A percentile compares a stretch with the other conserved stretches of the same genome.
These are phyloP conservation scores for Brassica incana DNA, from an alignment of 345 rosid genomes.

Conservation along the genomic window DNA sequence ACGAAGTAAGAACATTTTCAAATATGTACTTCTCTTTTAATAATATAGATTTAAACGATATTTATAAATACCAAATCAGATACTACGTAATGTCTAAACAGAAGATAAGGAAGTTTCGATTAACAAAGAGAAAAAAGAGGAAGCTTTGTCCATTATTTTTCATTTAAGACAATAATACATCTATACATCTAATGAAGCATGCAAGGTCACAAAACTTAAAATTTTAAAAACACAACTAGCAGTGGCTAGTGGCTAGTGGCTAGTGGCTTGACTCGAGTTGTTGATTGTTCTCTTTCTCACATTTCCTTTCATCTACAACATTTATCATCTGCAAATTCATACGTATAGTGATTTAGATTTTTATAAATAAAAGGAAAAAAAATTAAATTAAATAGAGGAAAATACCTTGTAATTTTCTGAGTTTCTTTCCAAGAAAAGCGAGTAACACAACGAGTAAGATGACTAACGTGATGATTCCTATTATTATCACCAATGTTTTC, in stretches of 20 bases:
- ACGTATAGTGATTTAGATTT: background rate
- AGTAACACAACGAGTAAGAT: conserved; percentile 70
- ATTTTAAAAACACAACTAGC: conserved; percentile 25
- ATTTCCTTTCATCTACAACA: conserved; percentile 14
- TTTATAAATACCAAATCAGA: conserved; percentile 9
- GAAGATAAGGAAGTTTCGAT: background rate
- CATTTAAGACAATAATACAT: conserved; percentile 11
- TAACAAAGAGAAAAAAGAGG: no score
- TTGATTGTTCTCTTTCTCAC: conserved; percentile 9
- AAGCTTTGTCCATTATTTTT: background rate
- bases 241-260: background rate
- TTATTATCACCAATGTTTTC: conserved; percentile 82
- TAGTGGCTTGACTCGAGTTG: conserved; percentile 15
- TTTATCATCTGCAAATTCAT: conserved; percentile 29
- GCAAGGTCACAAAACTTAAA: background rate
- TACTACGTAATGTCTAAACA: background rate
- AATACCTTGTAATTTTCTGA: conserved; percentile 60
- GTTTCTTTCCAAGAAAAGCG: conserved; percentile 59
- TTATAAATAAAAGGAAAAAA: background rate
- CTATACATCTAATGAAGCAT: conserved; percentile 14
- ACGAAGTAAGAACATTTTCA: no score
- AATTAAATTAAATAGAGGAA: background rate
- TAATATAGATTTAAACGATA: no score
- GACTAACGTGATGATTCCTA: conserved; percentile 74
- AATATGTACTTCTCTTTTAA: no score